Conservation (phyloP, 768 basidiomycete species). For the Pleurotus cornucopiae region DNA sequence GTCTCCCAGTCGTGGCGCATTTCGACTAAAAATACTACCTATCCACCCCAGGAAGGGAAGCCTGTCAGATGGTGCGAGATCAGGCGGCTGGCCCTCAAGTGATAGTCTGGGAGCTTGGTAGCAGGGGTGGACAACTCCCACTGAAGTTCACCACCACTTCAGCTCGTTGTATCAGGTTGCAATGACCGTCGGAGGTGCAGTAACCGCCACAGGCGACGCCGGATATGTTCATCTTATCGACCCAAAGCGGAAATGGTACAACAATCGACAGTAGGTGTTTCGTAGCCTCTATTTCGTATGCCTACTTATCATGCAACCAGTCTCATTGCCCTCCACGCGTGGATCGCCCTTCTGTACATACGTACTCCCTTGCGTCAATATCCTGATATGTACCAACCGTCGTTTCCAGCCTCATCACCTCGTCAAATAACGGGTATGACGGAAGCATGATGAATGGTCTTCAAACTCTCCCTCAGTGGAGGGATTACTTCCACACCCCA, state of each 20-base stretch:
- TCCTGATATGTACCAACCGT: not conserved
- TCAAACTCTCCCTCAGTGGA: conserved; percentile 54
- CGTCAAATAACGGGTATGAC: conserved; percentile 73
- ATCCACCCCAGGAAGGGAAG: too few relatives aligned
- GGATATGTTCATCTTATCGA: conserved; percentile 3
- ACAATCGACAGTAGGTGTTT: conserved; percentile 12
- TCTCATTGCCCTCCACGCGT: conserved; percentile 58
- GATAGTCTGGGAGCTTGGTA: too few relatives aligned
- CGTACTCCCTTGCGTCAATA: not conserved
- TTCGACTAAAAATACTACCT: too few relatives aligned
- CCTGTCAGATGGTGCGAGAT: too few relatives aligned
- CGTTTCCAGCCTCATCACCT: conserved; percentile 59
- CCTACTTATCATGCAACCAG: conserved; percentile 23
- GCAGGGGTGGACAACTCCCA: too few relatives aligned
- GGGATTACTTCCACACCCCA: conserved; percentile 53
- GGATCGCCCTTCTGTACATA: conserved; percentile 60
- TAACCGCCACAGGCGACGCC: not conserved
- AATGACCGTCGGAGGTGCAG: conserved; percentile 7
- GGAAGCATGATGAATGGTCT: conserved; percentile 41
- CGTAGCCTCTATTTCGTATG: not conserved
- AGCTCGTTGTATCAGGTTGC: not conserved
- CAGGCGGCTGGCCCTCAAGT: too few relatives aligned
- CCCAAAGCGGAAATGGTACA: conserved; percentile 3
- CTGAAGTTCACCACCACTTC: too few relatives aligned
- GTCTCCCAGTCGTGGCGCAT: too few relatives aligned